Base-by-base conservation (phyloP, 257 asterid genomes). In the Rehmannia glutinosa region DNA sequence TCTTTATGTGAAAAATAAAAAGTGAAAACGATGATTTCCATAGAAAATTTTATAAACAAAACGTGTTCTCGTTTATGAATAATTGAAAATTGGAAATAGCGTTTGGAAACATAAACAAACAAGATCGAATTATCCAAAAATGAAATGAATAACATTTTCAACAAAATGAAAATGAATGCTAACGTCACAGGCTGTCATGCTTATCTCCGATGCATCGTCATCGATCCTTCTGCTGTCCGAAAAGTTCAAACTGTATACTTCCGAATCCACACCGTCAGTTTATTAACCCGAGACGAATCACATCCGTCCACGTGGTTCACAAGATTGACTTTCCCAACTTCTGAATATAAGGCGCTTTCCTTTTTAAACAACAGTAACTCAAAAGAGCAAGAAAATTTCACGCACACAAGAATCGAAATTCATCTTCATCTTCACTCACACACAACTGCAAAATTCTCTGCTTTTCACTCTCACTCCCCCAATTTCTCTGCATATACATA, bases 311-410 rank as follows among this genome's bases (percentile, higher is more conserved):
- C 43, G n/a, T n/a, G n/a, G n/a, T n/a, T n/a, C n/a, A n/a, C n/a
- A n/a, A n/a, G n/a, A n/a, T n/a, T n/a, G 13, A 71, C 75, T 63
- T 70, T 74, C 47, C 49, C 16, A 24, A 45, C 57, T 45, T 82
- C 77, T 70, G 39, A 53, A 38, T 69, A 56, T 6, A 28, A 71
- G 66, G 65, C 75, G 77, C 82, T 73, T 68, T 74, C 68, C 74
- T 15, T 42, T 68, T 57, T 36, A 45, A 6, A 38, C 62, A 49
- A 63, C 36, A 38, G 32, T 17, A 53, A 17, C 45, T 24, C 66
- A 52, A 28, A 45, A 45, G 47, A 6, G 45, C 62, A 62, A 21
- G 42, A 38, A 62, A 21, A 62, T 68, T 68, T 63, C 56, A 58
- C 59, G 32, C 82, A 50, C 85, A 42, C 81, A 47, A 69, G n/a